A percentile compares a stretch with the other conserved stretches of the same genome.
These are phyloP conservation scores for Picea glauca DNA, from an alignment of 75 land plant genomes.

Conservation along the genomic window DNA sequence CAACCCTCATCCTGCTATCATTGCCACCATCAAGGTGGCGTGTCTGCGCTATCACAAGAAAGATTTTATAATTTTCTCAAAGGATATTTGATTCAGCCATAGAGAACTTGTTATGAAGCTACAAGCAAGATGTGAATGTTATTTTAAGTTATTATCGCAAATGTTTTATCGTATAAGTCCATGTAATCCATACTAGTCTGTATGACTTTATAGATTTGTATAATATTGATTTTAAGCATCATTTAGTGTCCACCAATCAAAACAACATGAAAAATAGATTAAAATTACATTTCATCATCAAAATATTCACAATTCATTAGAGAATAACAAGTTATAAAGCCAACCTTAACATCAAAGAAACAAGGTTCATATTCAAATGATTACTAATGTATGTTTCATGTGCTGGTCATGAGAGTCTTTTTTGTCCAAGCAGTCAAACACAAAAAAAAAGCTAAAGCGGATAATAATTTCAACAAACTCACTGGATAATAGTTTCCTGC, in stretches of 20 bases:
- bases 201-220: not conserved
- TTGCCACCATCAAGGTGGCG: not conserved
- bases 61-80: not conserved
- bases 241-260: not conserved
- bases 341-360: not conserved
- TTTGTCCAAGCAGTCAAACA: no score
- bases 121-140: not conserved
- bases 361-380: not conserved
- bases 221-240: not conserved
- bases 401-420: not conserved
- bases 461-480: constrained; percentile 1
- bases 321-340: not conserved
- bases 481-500: constrained; percentile 91
- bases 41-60: not conserved
- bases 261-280: not conserved
- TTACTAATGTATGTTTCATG: not conserved
- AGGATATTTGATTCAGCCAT: not conserved
- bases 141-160: not conserved
- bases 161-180: not conserved
- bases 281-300: not conserved
- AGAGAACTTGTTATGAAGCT: not conserved
- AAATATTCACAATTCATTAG: not conserved
- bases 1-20: not conserved
- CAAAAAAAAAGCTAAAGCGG: not conserved
- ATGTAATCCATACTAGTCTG: not conserved